Evolutionary conservation across 2,329 filamentous ascomycete genomes (phyloP).

Genomic region (Cladosporium sphaerospermum): DNA sequence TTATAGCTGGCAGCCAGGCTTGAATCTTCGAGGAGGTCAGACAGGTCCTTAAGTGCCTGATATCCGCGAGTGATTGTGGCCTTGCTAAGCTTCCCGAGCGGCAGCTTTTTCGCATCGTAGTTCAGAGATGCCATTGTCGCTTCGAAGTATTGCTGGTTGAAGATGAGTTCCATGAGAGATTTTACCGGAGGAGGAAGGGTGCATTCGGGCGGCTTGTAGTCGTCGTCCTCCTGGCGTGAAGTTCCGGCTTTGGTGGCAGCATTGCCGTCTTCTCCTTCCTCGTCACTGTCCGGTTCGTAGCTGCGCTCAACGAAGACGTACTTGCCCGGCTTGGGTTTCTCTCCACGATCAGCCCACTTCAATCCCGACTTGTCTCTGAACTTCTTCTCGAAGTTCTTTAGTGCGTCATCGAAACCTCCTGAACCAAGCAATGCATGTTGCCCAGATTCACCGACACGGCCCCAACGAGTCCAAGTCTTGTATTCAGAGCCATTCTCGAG

Average conservation of each 20-base stretch:
- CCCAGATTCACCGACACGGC: conserved; percentile 59
- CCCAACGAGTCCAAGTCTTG: conserved; percentile 70
- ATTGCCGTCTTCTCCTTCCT: conserved; percentile 39
- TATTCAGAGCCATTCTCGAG: conserved; percentile 2
- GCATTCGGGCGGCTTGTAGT: conserved; percentile 40
- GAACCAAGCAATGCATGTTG: conserved; percentile 38
- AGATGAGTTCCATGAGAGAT: conserved; percentile 71
- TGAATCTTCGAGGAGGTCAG: conserved; percentile 56
- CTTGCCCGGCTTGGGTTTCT: conserved; percentile 54
- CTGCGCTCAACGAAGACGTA: conserved; percentile 77
- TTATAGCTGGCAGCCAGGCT: conserved; percentile 41
- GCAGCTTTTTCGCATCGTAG: conserved; percentile 70
- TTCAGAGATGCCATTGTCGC: conserved; percentile 61
- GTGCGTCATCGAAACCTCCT: conserved; percentile 35
- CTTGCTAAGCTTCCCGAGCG: conserved; percentile 78
- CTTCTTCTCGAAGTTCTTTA: conserved; percentile 46
- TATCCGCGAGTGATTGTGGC: conserved; percentile 69
- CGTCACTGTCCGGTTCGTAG: conserved; percentile 65
- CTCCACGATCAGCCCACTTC: conserved; percentile 44
- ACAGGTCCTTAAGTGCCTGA: conserved; percentile 68
- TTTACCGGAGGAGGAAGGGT: conserved; percentile 57
- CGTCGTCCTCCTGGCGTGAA: conserved; percentile 14
- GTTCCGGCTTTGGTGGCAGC: conserved; percentile 20
- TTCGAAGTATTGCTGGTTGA: conserved; percentile 68
- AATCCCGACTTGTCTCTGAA: conserved; percentile 53